phyloP scores from a whole-genome alignment of 495 filamentous ascomycete genomes.

The Annulohypoxylon nitens region DNA sequence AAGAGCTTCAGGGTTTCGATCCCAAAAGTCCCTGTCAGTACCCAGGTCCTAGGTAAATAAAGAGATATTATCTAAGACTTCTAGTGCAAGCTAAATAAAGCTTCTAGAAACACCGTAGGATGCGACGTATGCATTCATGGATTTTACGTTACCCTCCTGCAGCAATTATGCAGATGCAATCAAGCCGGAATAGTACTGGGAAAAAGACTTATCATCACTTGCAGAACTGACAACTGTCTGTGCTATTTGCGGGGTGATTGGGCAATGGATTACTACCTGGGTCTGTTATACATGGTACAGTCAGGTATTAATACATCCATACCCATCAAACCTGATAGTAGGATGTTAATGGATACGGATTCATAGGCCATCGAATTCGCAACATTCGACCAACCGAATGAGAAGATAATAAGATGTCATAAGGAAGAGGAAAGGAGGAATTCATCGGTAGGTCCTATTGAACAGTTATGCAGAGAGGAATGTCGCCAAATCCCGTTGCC shows the following conservation, averaged over 20 bases:
- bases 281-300: neutral
- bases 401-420: slow-evolving; percentile 6
- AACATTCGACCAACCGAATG: slow-evolving; percentile 11
- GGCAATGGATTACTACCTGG: slow-evolving; percentile 17
- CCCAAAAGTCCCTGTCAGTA: neutral
- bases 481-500: slow-evolving; percentile 48
- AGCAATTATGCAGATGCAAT: slow-evolving; percentile 23
- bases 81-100: slow-evolving; percentile 5
- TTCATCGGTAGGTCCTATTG: neutral
- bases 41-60: neutral
- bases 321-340: neutral
- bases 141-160: slow-evolving; percentile 30
- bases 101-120: slow-evolving; percentile 36
- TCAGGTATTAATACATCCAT: slow-evolving; percentile 1
- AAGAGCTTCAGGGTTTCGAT: neutral
- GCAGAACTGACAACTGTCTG: slow-evolving; percentile 38
- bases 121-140: neutral
- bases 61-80: neutral
- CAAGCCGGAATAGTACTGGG: slow-evolving; percentile 16
- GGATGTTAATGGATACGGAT: neutral
- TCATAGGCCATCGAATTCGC: slow-evolving; percentile 2
- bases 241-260: slow-evolving; percentile 38
- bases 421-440: slow-evolving; percentile 14
- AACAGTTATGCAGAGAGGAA: slow-evolving; percentile 12
- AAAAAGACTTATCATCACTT: slow-evolving; percentile 25